Evolutionary conservation across 192 early-diverging fungal genomes (phyloP).

Genomic region (Spizellomyces punctatus): DNA sequence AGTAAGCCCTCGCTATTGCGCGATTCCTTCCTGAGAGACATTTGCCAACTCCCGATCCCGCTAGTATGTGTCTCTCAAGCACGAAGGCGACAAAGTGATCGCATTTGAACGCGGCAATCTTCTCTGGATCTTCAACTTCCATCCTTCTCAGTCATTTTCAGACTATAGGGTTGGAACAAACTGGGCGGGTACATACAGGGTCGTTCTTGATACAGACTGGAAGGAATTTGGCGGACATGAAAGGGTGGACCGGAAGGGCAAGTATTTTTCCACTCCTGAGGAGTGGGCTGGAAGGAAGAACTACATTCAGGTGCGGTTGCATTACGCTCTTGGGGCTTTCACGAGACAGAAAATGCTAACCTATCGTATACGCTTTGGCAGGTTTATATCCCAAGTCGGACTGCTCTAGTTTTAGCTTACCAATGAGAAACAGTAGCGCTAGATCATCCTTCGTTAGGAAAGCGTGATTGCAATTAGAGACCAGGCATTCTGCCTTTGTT

Average conservation of each 20-base stretch:
- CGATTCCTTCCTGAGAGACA: constrained; percentile 1
- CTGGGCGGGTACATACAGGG: constrained; percentile 65
- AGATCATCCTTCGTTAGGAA: no score
- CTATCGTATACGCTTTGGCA: constrained; percentile 24
- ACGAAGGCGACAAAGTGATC: constrained; percentile 91
- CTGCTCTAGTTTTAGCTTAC: constrained; percentile 64
- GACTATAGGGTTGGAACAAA: constrained; percentile 87
- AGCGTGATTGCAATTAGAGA: background rate
- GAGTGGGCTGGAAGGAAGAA: constrained; percentile 74
- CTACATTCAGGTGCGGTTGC: constrained; percentile 66
- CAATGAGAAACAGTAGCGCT: constrained; percentile 19
- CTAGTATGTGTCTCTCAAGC: constrained; percentile 81
- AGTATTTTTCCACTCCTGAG: constrained; percentile 71
- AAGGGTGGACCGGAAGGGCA: constrained; percentile 64
- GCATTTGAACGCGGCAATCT: constrained; percentile 89
- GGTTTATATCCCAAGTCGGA: constrained; percentile 78
- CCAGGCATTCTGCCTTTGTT: background rate
- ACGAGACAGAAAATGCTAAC: background rate
- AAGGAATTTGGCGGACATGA: constrained; percentile 77
- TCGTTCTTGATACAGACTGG: constrained; percentile 81
- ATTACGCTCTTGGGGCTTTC: background rate
- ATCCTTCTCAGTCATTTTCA: constrained; percentile 78
- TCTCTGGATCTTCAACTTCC: constrained; percentile 95
- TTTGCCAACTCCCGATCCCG: background rate
- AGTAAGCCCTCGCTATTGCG: background rate